Base-by-base conservation (phyloP, 1,284 basidiomycete genomes). In the Hemileia vastatrix region DNA sequence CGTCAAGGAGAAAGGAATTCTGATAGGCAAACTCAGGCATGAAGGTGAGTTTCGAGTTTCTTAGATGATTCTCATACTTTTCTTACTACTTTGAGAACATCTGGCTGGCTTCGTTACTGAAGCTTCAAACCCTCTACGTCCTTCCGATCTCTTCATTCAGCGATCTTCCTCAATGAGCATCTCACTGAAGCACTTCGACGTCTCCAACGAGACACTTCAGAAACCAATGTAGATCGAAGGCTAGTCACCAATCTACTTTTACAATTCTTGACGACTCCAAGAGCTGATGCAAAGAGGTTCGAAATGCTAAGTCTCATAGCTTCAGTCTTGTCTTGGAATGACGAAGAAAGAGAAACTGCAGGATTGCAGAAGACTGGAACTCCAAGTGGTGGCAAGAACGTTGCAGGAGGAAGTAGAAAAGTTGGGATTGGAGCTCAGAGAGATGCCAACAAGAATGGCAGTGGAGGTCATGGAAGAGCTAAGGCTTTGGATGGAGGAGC, bases 151-250 rank as follows among this genome's bases (percentile, higher is more conserved):
- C 45, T 40, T 49, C 13, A n/a, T 43, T 6, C 49, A 93, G 91
- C 87, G 52, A 90, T 95, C 6, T 92, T 97, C 62, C 85, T 94
- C 73, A 97, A 98, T 71, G 94, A 98, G 73, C 94, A 99, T 72
- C 81, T 99, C 6, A 96, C 92, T 68, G 93, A 97, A 76, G 93
- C 95, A 0, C 82, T 99, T n/a, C 86, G 93, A 13, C 84, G 94
- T 21, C 80, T 98, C 50, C 84, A 91, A 43, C 86, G 86, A 67
- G 88, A 86, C 65, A 86, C 88, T 2, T 84, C 87, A 1, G 89
- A 90, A 64, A 86, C 83, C 57, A 94, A 89, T 66, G 94, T 98
- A 18, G 94, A 98, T 74, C 81, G 79, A 77, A 85, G 91, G 11
- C 83, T 99, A 1, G 90, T 99, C 32, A 95, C 89, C 23, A 99